Percentiles rank a stretch among this genome's conserved stretches.
These are phyloP conservation scores for Schizopora paradoxa DNA, from an alignment of 1,284 basidiomycete genomes.

Conservation along the genomic window DNA sequence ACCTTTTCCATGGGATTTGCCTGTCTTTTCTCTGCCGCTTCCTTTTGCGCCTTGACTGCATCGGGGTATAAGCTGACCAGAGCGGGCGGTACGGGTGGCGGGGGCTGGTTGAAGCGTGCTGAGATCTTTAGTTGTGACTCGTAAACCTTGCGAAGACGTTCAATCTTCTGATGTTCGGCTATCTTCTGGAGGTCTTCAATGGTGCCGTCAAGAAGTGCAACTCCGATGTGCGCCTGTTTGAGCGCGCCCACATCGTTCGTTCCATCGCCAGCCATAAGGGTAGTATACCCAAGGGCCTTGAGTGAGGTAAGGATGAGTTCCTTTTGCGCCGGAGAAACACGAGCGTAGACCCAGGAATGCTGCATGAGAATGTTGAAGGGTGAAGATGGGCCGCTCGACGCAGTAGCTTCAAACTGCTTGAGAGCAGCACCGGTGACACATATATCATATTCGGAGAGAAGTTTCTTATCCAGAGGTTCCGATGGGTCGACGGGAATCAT, in stretches of 20 bases:
- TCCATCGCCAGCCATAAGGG: conserved; percentile 95
- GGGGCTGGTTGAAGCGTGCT: conserved; percentile 83
- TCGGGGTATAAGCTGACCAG: conserved; percentile 85
- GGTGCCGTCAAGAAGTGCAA: conserved; percentile 88
- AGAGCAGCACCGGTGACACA: conserved; percentile 92
- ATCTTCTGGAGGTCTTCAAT: conserved; percentile 89
- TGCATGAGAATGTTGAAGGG: conserved; percentile 83
- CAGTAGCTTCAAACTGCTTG: conserved; percentile 67
- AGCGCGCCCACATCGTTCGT: conserved; percentile 96
- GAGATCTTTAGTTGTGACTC: conserved; percentile 90
- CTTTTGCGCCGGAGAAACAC: conserved; percentile 93
- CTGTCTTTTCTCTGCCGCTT: conserved; percentile 64
- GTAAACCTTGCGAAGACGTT: conserved; percentile 92
- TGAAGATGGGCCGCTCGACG: too few species aligned
- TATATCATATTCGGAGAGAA: conserved; percentile 86
- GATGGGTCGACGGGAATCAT: conserved; percentile 78
- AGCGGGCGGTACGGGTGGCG: conserved; percentile 81
- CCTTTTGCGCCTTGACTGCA: conserved; percentile 84
- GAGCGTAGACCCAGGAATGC: conserved; percentile 95
- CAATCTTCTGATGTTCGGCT: conserved; percentile 83
- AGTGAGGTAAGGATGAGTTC: conserved; percentile 88
- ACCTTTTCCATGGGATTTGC: conserved; percentile 90
- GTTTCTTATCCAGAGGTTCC: conserved; percentile 67
- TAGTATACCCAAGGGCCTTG: conserved; percentile 82
- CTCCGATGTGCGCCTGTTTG: conserved; percentile 93